phyloP scores from a whole-genome alignment of 2,329 filamentous ascomycete genomes.

The Botrytis sinoallii region DNA sequence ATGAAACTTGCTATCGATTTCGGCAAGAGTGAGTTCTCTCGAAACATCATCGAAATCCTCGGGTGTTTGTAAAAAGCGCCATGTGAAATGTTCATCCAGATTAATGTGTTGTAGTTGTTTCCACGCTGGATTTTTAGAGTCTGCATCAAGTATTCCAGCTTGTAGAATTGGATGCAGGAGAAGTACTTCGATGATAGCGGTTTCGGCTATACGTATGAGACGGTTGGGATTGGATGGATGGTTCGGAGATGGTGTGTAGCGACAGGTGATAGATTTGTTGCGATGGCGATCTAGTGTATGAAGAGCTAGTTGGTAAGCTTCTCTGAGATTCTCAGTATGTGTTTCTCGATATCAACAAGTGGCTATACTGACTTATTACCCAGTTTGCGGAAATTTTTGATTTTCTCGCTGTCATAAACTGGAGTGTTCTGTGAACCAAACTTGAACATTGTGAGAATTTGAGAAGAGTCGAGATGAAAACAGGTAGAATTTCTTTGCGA shows the following conservation, averaged over 20 bases:
- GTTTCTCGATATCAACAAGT: background rate
- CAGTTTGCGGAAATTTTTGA: background rate
- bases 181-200: background rate
- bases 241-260: background rate
- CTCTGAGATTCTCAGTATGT: background rate
- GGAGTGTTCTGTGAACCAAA: background rate
- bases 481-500: background rate
- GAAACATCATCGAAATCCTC: background rate
- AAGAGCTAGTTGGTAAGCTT: background rate
- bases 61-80: background rate
- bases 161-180: background rate
- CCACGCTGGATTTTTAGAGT: background rate
- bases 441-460: background rate
- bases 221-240: background rate
- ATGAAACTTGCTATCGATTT: background rate
- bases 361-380: background rate
- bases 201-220: background rate
- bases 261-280: background rate
- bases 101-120: background rate
- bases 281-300: slow-evolving; percentile 4
- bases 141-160: background rate
- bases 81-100: background rate
- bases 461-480: background rate
- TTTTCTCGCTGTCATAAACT: background rate
- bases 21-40: background rate